These are phyloP conservation scores for Spongospora subterranea DNA, from an alignment of 208 protist species.

Conservation along the genomic window DNA sequence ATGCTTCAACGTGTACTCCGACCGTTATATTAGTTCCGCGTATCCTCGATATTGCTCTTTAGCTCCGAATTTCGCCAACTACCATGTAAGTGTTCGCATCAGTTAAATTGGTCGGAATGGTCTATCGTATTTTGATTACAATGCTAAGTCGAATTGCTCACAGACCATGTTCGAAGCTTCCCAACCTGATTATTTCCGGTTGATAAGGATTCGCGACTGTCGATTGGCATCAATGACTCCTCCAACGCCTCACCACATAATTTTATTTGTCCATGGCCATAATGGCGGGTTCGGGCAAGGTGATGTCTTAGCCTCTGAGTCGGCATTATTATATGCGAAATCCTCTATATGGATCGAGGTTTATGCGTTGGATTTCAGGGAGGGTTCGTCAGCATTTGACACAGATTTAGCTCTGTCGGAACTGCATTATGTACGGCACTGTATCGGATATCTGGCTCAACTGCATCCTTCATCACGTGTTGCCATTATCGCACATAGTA, in stretches of 20 bases:
- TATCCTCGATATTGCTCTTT: constrained; percentile 42
- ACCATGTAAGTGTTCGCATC: background rate
- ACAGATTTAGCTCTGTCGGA: background rate
- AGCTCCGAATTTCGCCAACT: constrained; percentile 1
- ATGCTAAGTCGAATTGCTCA: too few species aligned
- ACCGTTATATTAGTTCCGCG: background rate
- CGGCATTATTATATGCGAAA: background rate
- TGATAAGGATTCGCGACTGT: background rate
- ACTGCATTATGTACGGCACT: background rate
- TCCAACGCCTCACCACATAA: background rate
- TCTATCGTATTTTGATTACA: background rate
- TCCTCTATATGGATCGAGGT: background rate
- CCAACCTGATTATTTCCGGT: background rate
- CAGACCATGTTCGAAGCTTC: background rate
- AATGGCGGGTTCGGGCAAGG: background rate
- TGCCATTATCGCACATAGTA: constrained; percentile 18
- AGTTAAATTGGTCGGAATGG: background rate
- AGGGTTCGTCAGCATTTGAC: constrained; percentile 21
- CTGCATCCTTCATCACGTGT: background rate
- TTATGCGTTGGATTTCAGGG: constrained; percentile 4
- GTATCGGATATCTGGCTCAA: background rate
- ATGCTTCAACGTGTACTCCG: background rate
- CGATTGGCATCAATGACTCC: background rate
- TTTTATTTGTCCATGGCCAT: constrained; percentile 36
- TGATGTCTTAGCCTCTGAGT: background rate